A percentile compares a stretch with the other conserved stretches of the same genome.
Conservation (phyloP, 2,329 filamentous ascomycete species). For the Colletotrichum echinochloae region DNA sequence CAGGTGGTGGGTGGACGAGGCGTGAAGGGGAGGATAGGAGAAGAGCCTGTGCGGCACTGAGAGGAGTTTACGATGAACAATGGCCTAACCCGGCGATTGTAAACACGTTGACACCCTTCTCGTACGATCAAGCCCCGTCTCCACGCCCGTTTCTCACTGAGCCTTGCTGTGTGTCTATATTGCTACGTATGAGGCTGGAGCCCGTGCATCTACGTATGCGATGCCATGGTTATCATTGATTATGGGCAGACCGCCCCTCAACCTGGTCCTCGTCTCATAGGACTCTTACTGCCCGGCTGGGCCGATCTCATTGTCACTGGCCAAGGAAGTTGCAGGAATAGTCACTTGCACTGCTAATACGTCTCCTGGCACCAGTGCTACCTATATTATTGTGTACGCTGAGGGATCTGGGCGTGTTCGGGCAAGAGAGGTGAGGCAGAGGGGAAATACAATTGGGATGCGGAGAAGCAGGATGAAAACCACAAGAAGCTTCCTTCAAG, state of each 20-base stretch:
- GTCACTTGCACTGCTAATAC: not conserved
- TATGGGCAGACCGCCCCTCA: not conserved
- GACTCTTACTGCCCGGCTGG: not conserved
- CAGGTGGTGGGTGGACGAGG: not conserved
- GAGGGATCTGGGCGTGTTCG: not conserved
- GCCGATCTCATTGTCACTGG: not conserved
- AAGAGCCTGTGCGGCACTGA: not conserved
- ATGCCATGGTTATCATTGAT: not conserved
- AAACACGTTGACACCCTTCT: not conserved
- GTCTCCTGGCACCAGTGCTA: not conserved
- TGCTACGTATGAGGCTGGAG: not conserved
- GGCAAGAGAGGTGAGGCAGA: not conserved
- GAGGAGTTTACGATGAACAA: not conserved
- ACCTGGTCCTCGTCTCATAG: not conserved
- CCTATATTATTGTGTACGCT: not conserved
- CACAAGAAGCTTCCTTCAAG: not conserved
- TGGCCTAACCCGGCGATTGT: not conserved
- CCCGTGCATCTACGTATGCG: not conserved
- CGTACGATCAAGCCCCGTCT: not conserved
- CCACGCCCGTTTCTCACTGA: slow-evolving; percentile 1
- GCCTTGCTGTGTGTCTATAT: not conserved
- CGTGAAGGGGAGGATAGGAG: not conserved
- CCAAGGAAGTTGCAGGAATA: not conserved
- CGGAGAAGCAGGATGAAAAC: not conserved
- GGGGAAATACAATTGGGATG: not conserved